Conservation (phyloP, 2,329 filamentous ascomycete species). For the Aureobasidium sp. region DNA sequence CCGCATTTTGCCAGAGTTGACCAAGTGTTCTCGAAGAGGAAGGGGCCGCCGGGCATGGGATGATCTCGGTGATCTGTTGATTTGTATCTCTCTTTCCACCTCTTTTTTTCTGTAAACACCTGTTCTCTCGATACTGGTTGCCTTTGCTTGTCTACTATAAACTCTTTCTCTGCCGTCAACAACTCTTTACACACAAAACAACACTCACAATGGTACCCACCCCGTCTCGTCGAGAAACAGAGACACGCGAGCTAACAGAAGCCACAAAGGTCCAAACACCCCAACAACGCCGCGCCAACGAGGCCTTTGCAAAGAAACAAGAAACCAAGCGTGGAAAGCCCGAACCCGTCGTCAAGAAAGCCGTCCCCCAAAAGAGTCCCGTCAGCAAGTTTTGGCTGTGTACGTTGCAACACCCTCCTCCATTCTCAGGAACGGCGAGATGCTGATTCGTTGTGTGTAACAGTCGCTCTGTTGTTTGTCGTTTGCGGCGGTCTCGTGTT, state of each 20-base stretch:
- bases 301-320: constrained; percentile 66
- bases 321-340: constrained; percentile 65
- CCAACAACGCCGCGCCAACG: constrained; percentile 72
- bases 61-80: neutral
- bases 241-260: neutral
- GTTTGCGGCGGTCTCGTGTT: constrained; percentile 53
- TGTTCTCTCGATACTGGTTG: neutral
- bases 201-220: neutral
- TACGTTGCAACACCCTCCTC: constrained; percentile 31
- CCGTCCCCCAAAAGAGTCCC: constrained; percentile 32
- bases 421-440: too few species aligned
- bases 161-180: too few species aligned
- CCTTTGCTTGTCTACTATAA: neutral
- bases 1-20: neutral
- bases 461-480: constrained; percentile 53
- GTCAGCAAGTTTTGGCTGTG: constrained; percentile 51
- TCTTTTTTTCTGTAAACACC: neutral
- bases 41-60: neutral
- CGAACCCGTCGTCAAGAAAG: constrained; percentile 37
- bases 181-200: neutral
- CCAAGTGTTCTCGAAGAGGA: constrained; percentile 2
- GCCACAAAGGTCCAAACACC: constrained; percentile 64
- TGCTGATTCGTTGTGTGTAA: too few species aligned
- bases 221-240: neutral
- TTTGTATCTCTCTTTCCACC: neutral